Evolutionary conservation across 768 basidiomycete species (phyloP), one percentile per base, ranked within the genome.

Genomic region (Kwoniella botswanensis): DNA sequence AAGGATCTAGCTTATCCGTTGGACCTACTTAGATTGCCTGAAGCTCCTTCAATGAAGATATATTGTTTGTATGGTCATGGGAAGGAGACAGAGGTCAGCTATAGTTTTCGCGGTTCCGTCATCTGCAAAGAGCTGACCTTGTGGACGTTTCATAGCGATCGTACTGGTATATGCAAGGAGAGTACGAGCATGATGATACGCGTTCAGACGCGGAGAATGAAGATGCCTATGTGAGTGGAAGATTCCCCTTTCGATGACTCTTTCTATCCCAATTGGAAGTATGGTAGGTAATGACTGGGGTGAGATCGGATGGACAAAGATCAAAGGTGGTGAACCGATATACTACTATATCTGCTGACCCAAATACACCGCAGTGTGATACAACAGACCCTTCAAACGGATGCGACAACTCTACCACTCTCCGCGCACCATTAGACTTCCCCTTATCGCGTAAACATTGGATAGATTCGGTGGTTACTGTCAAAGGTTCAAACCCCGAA

Each of bases 31-130:
- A 93, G 92, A 74, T 85, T 99, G 18, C 96, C 96, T 1, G 84
- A 89, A 58, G 97, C 97, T 0, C 94, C 96, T 1, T 91, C 90
- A 4, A 91, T 97, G 90, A 93, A 91, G 79, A 90, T 96, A 35
- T 92, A 90, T 82, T 98, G 95, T 73, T 88, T 94, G 2, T 98
- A 98, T 84, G 96, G 96, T 0, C 91, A 93, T 74, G 96, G 96
- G 21, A 98, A 98, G 80, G 92, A 94, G 76, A 99, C 94, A 0
- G 94, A 97, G 88, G 92, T 89, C 50, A 73, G 87, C 67, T 43
- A 18, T 29, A n/a, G 12, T 52, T 21, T 29, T 35, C 35, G 35
- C 7, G 1, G 5, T 35, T 35, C 7, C 7, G 35, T 35, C 0
- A 35, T 9, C 35, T 35, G 7, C 35, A 62, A 18, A 22, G 1